Conservation (phyloP, 2,329 filamentous ascomycete genomes). For the Colletotrichum caudatum region DNA sequence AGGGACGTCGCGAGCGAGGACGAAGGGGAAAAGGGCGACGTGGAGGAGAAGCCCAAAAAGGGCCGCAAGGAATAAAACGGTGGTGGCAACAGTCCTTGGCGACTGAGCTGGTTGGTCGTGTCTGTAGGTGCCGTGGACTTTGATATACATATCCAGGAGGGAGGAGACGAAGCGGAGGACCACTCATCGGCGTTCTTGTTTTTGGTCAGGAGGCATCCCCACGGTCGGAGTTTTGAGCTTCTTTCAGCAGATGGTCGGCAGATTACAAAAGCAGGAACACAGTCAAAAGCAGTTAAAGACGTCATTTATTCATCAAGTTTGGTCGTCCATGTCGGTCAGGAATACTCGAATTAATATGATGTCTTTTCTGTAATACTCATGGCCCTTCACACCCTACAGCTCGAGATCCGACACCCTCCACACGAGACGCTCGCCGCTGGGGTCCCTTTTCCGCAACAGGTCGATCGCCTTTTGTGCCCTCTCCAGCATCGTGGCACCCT, state of each 20-base stretch:
- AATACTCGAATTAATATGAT: neutral
- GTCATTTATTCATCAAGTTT: neutral
- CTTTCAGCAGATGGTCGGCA: constrained; percentile 42
- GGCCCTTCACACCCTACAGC: neutral
- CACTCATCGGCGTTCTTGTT: constrained; percentile 39
- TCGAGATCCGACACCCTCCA: constrained; percentile 48
- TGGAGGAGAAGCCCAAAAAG: constrained; percentile 47
- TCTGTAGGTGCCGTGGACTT: neutral
- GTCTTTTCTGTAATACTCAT: neutral
- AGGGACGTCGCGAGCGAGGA: constrained; percentile 70
- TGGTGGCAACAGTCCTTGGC: neutral
- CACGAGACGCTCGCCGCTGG: constrained; percentile 57
- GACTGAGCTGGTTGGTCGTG: neutral
- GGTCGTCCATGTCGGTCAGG: neutral
- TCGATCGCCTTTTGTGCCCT: constrained; percentile 55
- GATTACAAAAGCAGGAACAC: constrained; percentile 42
- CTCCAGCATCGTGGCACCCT: constrained; percentile 55
- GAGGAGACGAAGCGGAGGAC: constrained; percentile 29
- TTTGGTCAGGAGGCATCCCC: constrained; percentile 40
- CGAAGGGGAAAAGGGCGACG: constrained; percentile 60
- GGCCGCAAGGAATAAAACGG: constrained; percentile 33
- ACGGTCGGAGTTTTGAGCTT: constrained; percentile 42
- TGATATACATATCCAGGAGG: constrained; percentile 26
- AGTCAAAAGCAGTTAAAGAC: constrained; percentile 37
- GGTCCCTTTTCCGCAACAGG: constrained; percentile 51